These are phyloP conservation scores for Fusarium sp. DNA, from an alignment of 2,329 filamentous ascomycete species.

Conservation along the genomic window DNA sequence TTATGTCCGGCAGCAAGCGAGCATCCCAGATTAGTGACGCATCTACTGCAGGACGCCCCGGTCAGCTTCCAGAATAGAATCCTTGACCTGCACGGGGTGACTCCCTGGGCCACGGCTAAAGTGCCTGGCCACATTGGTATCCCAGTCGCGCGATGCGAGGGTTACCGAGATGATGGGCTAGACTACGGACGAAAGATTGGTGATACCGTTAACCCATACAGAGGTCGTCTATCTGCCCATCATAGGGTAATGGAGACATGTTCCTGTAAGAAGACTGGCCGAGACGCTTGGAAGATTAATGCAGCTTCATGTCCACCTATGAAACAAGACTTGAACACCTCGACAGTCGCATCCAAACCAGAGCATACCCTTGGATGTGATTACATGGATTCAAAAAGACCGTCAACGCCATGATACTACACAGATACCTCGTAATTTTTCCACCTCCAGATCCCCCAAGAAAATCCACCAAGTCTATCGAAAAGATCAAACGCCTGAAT, in stretches of 20 bases:
- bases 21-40: constrained; percentile 2
- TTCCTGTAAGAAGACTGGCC: background rate
- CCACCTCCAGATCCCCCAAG: constrained; percentile 3
- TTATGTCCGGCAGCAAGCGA: constrained; percentile 11
- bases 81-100: background rate
- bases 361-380: background rate
- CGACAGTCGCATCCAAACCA: background rate
- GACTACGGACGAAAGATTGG: background rate
- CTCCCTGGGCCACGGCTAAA: background rate
- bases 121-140: background rate
- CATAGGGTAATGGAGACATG: background rate
- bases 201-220: background rate
- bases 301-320: background rate
- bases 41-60: background rate
- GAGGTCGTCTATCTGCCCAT: background rate
- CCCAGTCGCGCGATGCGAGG: background rate
- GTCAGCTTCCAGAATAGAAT: background rate
- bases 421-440: constrained; percentile 12
- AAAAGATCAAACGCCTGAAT: constrained; percentile 28
- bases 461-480: constrained; percentile 18
- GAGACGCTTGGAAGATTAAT: background rate
- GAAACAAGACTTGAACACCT: background rate
- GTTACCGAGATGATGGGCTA: constrained; percentile 9
- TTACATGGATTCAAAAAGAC: constrained; percentile 1
- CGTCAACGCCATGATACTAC: constrained; percentile 29